phyloP scores from a whole-genome alignment of 805 yeast species.

The Sungouiella blattae region DNA sequence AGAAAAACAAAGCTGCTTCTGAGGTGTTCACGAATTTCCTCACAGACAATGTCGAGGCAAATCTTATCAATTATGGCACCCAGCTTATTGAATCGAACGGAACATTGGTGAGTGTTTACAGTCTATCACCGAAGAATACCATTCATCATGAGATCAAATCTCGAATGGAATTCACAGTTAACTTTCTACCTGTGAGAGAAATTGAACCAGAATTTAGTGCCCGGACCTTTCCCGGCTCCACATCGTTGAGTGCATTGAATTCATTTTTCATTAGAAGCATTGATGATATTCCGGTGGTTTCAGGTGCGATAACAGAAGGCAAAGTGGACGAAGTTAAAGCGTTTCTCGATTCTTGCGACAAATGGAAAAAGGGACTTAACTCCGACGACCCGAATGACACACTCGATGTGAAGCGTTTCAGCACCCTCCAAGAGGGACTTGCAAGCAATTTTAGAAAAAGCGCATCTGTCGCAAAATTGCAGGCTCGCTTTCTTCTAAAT shows the following conservation, averaged over 20 bases:
- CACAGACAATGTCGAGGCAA: conserved; percentile 23
- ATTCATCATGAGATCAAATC: conserved; percentile 23
- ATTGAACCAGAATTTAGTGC: conserved; percentile 15
- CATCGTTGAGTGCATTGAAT: conserved; percentile 6
- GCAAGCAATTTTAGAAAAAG: conserved; percentile 18
- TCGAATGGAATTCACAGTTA: conserved; percentile 7
- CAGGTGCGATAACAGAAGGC: conserved; percentile 4
- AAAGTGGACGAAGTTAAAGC: conserved; percentile 2
- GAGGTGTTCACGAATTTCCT: conserved; percentile 16
- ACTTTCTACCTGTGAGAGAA: conserved; percentile 5
- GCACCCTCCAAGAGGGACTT: conserved; percentile 7
- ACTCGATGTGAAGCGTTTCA: not conserved
- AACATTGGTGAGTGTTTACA: conserved; percentile 8
- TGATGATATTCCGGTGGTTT: conserved; percentile 2
- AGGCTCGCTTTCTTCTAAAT: conserved; percentile 21
- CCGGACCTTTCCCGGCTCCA: conserved; percentile 1
- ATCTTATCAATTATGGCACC: conserved; percentile 10
- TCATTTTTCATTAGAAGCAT: conserved; percentile 3
- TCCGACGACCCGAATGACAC: conserved; percentile 1
- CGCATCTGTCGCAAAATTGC: conserved; percentile 16
- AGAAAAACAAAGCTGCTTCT: conserved; percentile 13
- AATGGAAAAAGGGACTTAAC: conserved; percentile 13
- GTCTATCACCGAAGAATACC: conserved; percentile 8
- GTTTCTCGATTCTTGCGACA: conserved; percentile 14
- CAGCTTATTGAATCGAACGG: conserved; percentile 2